Base-by-base conservation (phyloP, 2,329 filamentous ascomycete species). In the Colletotrichum aenigma region DNA sequence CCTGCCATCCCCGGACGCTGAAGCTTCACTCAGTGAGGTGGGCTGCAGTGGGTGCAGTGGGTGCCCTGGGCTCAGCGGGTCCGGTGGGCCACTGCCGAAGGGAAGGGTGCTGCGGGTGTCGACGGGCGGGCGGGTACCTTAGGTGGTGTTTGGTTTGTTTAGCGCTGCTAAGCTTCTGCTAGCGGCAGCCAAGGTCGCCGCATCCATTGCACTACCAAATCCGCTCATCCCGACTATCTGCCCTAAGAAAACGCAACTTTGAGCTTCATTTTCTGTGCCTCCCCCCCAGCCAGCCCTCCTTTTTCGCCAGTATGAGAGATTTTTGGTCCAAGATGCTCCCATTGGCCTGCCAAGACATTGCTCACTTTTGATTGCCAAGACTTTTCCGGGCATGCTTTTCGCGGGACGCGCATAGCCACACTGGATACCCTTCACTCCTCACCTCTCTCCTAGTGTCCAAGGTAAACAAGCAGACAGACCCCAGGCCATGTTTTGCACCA, bases 151-250 rank as follows among this genome's bases (percentile, higher is more conserved):
- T 69, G 74, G 74, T 38, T 73, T 75, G 74, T 75, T 75, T 73
- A 75, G 64, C 26, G 74, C 70, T 75, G 74, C 74, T 75, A 75
- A 75, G 74, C 74, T 75, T 75, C 70, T 75, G 74, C 74, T 75
- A 75, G 70, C 70, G 56, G 12, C 56, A 15, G 74, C 74, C 74
- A 73, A 75, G 74, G 38, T 36, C 34, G 64, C 74, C 70, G 70
- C 74, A 75, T 73, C 48, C 34, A 65, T 32, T 55, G 18, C 74
- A 66, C 66, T 75, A 75, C 71, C 74, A 74, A 73, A 64, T 68
- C 30, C 10, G 4, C 21, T 15, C 38, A 18, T 7, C 26, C 36
- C 43, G 32, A 30, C 62, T 75, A 73, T 75, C 73, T 62, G 34
- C 64, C 73, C 73, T 75, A 38, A 75, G 56, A 73, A 74, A 75